These are phyloP conservation scores for Tardiomyces digboiensis DNA, from an alignment of 1,139 yeast genomes.

Conservation along the genomic window DNA sequence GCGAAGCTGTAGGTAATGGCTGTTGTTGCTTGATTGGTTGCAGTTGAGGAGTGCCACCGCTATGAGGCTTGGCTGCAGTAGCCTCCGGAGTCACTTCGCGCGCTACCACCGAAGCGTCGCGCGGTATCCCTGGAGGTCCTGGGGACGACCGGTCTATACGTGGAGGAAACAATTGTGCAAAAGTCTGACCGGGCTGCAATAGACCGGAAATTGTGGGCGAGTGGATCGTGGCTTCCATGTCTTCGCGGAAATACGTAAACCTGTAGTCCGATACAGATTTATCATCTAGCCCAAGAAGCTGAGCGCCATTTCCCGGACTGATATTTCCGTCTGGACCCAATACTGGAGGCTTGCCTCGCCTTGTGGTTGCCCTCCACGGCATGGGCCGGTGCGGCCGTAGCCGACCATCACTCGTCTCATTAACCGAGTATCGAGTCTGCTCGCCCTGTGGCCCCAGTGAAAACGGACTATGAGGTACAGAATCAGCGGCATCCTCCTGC, in stretches of 20 bases:
- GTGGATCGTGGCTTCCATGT: slow-evolving; percentile 79
- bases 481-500: slow-evolving; percentile 1
- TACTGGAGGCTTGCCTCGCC: slow-evolving; percentile 10
- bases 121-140: too few relatives aligned
- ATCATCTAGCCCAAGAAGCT: slow-evolving; percentile 4
- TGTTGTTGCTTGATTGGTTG: too few relatives aligned
- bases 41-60: too few relatives aligned
- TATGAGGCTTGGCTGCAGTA: neutral
- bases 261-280: slow-evolving; percentile 31
- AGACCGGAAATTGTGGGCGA: slow-evolving; percentile 84
- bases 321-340: slow-evolving; percentile 5
- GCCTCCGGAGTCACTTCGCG: neutral
- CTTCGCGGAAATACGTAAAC: slow-evolving; percentile 89
- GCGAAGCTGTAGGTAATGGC: too few relatives aligned
- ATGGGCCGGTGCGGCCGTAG: slow-evolving; percentile 66
- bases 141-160: neutral
- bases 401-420: slow-evolving; percentile 59
- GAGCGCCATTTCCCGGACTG: slow-evolving; percentile 5
- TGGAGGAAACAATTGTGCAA: slow-evolving; percentile 23
- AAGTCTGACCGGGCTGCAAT: slow-evolving; percentile 35
- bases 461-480: neutral
- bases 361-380: slow-evolving; percentile 52
- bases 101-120: too few relatives aligned
- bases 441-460: slow-evolving; percentile 16
- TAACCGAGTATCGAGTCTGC: slow-evolving; percentile 37